These are phyloP conservation scores for Pinus tabuliformis DNA, from an alignment of 75 land plant genomes.

Conservation along the genomic window DNA sequence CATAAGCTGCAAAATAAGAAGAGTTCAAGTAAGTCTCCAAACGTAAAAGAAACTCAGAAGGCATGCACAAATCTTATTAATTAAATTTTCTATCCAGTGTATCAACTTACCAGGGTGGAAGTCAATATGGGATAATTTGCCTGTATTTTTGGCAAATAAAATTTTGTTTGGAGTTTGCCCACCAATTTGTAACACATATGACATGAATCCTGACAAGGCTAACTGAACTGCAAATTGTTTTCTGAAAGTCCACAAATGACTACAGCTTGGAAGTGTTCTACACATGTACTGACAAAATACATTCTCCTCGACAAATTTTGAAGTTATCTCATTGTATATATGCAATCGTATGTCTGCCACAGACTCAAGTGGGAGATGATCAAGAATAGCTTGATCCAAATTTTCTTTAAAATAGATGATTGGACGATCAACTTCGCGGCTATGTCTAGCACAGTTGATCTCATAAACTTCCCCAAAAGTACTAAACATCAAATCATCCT, in stretches of 20 bases:
- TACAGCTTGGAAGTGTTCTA: slow-evolving; percentile 82
- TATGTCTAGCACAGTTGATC: slow-evolving; percentile 58
- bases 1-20: slow-evolving; percentile 60
- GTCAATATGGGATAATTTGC: slow-evolving; percentile 90
- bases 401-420: slow-evolving; percentile 91
- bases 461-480: slow-evolving; percentile 99
- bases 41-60: not conserved
- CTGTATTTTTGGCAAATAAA: slow-evolving; percentile 93
- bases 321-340: slow-evolving; percentile 81
- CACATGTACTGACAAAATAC: slow-evolving; percentile 96
- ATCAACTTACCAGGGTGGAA: slow-evolving; percentile 78
- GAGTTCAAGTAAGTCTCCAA: not conserved
- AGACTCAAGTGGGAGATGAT: slow-evolving; percentile 79
- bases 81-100: not conserved
- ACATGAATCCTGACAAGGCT: slow-evolving; percentile 95
- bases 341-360: slow-evolving; percentile 84
- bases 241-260: slow-evolving; percentile 91
- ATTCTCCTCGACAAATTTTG: slow-evolving; percentile 65
- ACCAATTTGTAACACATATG: slow-evolving; percentile 96
- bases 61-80: not conserved
- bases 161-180: slow-evolving; percentile 94
- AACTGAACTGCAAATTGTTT: slow-evolving; percentile 96
- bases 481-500: slow-evolving; percentile 96
- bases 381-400: slow-evolving; percentile 84
- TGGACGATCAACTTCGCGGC: slow-evolving; percentile 87